phyloP scores from a whole-genome alignment of 164 flowering plant genomes.

The Umbilicus rupestris region DNA sequence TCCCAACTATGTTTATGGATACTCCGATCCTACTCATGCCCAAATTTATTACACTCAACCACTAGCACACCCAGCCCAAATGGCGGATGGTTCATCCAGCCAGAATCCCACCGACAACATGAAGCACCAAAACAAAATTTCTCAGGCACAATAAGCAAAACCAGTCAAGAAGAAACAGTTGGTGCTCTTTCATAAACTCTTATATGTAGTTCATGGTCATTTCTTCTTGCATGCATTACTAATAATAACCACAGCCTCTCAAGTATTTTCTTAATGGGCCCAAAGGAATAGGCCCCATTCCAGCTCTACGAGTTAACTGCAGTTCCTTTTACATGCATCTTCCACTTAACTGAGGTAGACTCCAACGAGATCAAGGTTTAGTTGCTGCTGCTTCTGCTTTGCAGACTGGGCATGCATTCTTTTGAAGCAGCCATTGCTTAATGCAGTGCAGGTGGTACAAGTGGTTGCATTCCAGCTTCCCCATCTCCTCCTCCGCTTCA shows the following conservation, averaged over 20 bases:
- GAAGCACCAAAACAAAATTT: conserved; percentile 53
- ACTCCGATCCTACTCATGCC: conserved; percentile 45
- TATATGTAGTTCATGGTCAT: too few species aligned
- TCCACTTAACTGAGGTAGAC: too few species aligned
- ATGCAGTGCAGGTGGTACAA: conserved; percentile 35
- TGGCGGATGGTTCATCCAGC: conserved; percentile 28
- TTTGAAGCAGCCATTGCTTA: conserved; percentile 44
- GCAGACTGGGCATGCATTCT: conserved; percentile 48
- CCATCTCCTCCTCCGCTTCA: conserved; percentile 31
- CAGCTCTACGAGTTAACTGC: too few species aligned
- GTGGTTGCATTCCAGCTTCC: conserved; percentile 43
- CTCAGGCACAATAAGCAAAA: conserved; percentile 33
- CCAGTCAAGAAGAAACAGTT: conserved; percentile 21
- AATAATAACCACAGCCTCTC: too few species aligned
- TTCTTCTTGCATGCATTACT: too few species aligned
- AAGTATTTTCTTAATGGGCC: too few species aligned
- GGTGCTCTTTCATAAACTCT: conserved; percentile 14
- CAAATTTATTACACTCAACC: conserved; percentile 67
- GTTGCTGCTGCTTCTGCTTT: too few species aligned
- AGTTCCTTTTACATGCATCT: too few species aligned
- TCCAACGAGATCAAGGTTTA: too few species aligned
- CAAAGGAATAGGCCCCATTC: too few species aligned
- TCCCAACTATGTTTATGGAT: conserved; percentile 52
- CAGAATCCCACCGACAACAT: conserved; percentile 37
- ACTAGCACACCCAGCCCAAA: conserved; percentile 34